Conservation (phyloP, 257 asterid genomes). For the Fraxinus excelsior region DNA sequence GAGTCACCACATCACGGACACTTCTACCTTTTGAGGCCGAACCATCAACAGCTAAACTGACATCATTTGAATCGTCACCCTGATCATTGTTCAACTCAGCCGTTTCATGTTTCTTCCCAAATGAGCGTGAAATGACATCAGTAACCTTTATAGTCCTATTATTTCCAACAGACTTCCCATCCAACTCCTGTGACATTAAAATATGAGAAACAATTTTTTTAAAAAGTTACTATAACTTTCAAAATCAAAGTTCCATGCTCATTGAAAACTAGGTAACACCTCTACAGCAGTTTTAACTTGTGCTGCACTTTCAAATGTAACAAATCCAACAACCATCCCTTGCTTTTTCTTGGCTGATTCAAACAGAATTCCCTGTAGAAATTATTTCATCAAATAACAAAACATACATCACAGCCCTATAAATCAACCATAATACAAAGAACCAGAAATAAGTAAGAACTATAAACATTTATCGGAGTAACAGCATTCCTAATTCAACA, state of each 20-base stretch:
- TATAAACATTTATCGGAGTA: background rate
- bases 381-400: slow-evolving; percentile 16
- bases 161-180: slow-evolving; percentile 70
- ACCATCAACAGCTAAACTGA: slow-evolving; percentile 32
- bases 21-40: slow-evolving; percentile 56
- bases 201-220: slow-evolving; percentile 23
- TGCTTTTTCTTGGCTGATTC: slow-evolving; percentile 92
- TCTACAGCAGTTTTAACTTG: slow-evolving; percentile 56
- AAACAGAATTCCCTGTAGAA: slow-evolving; percentile 59
- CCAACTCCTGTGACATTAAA: slow-evolving; percentile 61
- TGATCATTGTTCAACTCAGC: slow-evolving; percentile 30
- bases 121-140: slow-evolving; percentile 68
- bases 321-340: slow-evolving; percentile 93
- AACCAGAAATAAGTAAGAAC: background rate
- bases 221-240: slow-evolving; percentile 4
- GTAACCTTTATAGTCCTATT: slow-evolving; percentile 75
- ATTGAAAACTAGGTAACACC: slow-evolving; percentile 42
- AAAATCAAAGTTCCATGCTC: background rate
- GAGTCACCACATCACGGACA: slow-evolving; percentile 88
- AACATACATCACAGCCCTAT: slow-evolving; percentile 17
- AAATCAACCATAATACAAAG: slow-evolving; percentile 1
- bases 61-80: slow-evolving; percentile 41
- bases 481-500: background rate
- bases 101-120: slow-evolving; percentile 56
- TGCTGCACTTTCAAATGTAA: slow-evolving; percentile 63